phyloP scores from a whole-genome alignment of 129 eudicot species.

The Flaveria sonorensis region DNA sequence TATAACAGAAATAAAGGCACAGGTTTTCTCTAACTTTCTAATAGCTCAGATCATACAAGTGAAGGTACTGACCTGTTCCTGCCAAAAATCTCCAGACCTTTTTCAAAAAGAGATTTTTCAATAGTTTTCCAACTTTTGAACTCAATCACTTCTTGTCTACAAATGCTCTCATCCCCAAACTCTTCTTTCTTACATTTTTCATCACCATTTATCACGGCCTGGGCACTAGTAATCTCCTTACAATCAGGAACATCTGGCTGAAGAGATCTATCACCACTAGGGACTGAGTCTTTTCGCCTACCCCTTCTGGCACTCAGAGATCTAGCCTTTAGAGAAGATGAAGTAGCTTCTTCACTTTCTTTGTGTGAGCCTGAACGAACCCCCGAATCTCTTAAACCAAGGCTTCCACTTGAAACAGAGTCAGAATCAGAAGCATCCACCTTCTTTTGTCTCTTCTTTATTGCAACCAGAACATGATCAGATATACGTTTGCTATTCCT shows the following conservation, averaged over 20 bases:
- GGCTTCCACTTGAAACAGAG: constrained; percentile 59
- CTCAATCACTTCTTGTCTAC: constrained; percentile 50
- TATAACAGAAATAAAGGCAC: constrained; percentile 5
- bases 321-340: constrained; percentile 58
- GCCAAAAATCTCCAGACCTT: constrained; percentile 89
- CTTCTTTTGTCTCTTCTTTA: constrained; percentile 73
- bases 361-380: constrained; percentile 46
- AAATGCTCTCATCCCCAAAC: constrained; percentile 58
- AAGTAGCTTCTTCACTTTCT: constrained; percentile 66
- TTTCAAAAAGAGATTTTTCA: constrained; percentile 83
- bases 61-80: constrained; percentile 60
- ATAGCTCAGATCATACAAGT: constrained; percentile 13
- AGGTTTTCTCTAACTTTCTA: constrained; percentile 14
- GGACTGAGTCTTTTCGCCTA: constrained; percentile 47
- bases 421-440: constrained; percentile 63
- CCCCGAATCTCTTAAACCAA: constrained; percentile 46
- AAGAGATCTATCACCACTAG: constrained; percentile 44
- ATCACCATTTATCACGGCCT: constrained; percentile 33
- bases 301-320: constrained; percentile 51
- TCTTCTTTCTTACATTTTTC: constrained; percentile 65
- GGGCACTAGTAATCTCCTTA: constrained; percentile 43
- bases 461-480: constrained; percentile 58
- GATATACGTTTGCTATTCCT: constrained; percentile 73
- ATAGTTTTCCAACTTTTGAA: constrained; percentile 68
- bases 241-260: constrained; percentile 47